Conservation (phyloP, 1,284 basidiomycete species). For the Gomphus bonarii region DNA sequence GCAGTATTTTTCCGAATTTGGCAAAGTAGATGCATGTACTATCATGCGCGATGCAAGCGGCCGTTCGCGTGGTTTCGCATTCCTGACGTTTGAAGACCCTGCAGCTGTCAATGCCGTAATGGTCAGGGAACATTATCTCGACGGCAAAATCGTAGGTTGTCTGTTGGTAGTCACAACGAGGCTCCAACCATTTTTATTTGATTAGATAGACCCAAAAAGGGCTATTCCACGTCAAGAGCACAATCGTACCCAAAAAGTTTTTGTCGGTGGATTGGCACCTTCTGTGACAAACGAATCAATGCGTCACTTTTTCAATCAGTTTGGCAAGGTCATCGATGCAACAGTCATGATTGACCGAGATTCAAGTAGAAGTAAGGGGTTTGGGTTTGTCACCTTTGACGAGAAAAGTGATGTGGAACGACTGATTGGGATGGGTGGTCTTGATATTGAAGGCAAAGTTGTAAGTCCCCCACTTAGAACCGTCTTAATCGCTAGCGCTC, state of each 20-base stretch:
- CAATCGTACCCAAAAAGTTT: conserved; percentile 85
- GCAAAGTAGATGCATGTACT: conserved; percentile 79
- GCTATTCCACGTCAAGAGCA: conserved; percentile 95
- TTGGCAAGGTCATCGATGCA: conserved; percentile 90
- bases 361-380: conserved; percentile 92
- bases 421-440: conserved; percentile 74
- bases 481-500: neutral
- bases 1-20: conserved; percentile 64
- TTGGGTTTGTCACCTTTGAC: conserved; percentile 91
- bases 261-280: conserved; percentile 90
- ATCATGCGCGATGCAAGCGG: conserved; percentile 93
- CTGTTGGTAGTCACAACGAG: conserved; percentile 8
- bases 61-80: conserved; percentile 88
- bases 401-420: conserved; percentile 82
- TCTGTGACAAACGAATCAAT: conserved; percentile 90
- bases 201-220: conserved; percentile 96
- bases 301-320: conserved; percentile 85
- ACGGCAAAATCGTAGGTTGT: conserved; percentile 80
- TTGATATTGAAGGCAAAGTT: conserved; percentile 88
- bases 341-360: conserved; percentile 99
- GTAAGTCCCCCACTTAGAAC: conserved; percentile 36
- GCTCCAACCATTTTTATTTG: conserved; percentile 4
- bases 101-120: conserved; percentile 85
- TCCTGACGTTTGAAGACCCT: conserved; percentile 84
- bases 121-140: conserved; percentile 80